These are phyloP conservation scores for Blastocystis sp. DNA, from an alignment of 352 stramenopile species.

Conservation along the genomic window DNA sequence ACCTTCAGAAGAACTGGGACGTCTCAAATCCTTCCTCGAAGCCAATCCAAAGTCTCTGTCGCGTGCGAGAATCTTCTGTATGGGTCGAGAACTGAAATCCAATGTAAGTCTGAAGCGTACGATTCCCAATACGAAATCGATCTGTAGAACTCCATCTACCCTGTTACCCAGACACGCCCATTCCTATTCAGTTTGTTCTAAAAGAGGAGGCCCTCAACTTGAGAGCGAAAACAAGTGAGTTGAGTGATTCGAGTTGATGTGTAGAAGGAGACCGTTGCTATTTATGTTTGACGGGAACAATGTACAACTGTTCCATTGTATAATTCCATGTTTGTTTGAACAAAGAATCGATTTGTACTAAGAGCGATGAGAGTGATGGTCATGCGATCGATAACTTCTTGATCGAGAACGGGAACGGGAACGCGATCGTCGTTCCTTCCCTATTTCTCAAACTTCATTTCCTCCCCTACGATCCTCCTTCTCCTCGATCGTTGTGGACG, in stretches of 20 bases:
- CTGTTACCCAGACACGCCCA: constrained; percentile 13
- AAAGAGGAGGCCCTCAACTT: background rate
- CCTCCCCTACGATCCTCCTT: background rate
- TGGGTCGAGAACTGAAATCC: constrained; percentile 26
- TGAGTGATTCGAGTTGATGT: background rate
- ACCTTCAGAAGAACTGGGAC: background rate
- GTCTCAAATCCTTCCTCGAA: background rate
- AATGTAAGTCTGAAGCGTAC: background rate
- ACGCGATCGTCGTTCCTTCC: too few species aligned
- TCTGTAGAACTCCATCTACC: background rate
- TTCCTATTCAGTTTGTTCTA: constrained; percentile 23
- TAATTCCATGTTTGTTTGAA: background rate
- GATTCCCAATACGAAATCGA: background rate
- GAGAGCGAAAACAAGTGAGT: background rate
- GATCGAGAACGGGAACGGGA: background rate
- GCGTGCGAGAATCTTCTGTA: background rate
- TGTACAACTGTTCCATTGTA: constrained; percentile 31
- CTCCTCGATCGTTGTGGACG: too few species aligned
- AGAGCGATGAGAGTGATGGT: background rate
- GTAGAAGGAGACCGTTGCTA: constrained; percentile 16
- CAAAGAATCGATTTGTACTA: too few species aligned
- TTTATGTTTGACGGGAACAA: background rate
- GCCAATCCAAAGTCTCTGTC: background rate
- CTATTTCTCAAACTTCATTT: too few species aligned
- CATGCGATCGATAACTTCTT: background rate